phyloP scores from a whole-genome alignment of 129 eudicot genomes.

The Escallonia rubra region DNA sequence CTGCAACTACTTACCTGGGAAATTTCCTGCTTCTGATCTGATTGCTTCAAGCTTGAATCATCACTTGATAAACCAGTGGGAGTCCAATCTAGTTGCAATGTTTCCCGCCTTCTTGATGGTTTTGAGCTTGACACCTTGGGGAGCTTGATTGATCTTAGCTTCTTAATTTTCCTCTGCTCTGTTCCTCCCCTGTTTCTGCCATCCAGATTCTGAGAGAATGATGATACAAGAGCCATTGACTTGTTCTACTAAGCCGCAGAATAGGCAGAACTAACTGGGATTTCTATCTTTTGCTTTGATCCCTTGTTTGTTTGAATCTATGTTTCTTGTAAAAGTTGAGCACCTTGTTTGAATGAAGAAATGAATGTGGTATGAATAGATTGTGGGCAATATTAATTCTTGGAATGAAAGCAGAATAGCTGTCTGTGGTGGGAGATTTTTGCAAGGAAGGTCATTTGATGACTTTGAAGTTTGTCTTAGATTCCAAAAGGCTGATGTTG shows the following conservation, averaged over 20 bases:
- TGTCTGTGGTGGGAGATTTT: background rate
- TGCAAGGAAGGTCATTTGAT: constrained; percentile 3
- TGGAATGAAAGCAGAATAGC: constrained; percentile 1
- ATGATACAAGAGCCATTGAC: constrained; percentile 24
- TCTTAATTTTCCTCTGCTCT: constrained; percentile 34
- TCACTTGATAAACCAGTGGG: constrained; percentile 13
- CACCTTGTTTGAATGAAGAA: background rate
- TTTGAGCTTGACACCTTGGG: constrained; percentile 18
- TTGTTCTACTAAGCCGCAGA: background rate
- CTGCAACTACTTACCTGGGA: constrained; percentile 21
- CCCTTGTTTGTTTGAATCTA: constrained; percentile 5
- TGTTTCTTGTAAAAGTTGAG: constrained; percentile 1
- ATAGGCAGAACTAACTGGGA: too few relatives aligned
- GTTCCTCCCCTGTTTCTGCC: constrained; percentile 18
- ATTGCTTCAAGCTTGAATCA: constrained; percentile 12
- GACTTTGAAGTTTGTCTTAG: constrained; percentile 1
- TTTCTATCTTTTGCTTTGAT: background rate
- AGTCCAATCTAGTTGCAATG: constrained; percentile 7
- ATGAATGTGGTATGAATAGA: constrained; percentile 1
- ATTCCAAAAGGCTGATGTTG: constrained; percentile 5
- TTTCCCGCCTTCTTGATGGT: constrained; percentile 13
- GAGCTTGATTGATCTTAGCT: constrained; percentile 28
- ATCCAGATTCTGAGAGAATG: constrained; percentile 6
- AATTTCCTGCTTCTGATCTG: constrained; percentile 26
- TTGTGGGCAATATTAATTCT: background rate